Evolutionary conservation across 2,329 filamentous ascomycete species (phyloP).

Genomic region (Fusarium sp.): DNA sequence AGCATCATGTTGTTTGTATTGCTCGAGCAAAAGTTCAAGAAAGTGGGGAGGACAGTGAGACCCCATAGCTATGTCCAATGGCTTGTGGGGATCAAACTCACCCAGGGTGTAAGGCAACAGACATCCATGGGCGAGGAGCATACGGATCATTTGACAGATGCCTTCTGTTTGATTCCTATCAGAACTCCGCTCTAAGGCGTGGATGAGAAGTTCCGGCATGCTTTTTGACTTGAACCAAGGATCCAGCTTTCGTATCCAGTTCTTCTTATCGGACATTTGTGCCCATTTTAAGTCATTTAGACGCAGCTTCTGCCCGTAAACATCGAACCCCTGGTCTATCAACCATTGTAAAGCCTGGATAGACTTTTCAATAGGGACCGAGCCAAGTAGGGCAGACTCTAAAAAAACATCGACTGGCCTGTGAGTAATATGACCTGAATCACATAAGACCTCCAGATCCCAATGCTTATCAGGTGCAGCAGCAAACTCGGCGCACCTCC

Average conservation of each 20-base stretch:
- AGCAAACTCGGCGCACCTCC: not conserved
- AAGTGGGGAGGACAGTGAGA: not conserved
- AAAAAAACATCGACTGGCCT: not conserved
- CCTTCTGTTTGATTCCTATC: not conserved
- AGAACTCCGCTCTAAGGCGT: not conserved
- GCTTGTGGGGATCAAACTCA: not conserved
- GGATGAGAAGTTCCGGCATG: not conserved
- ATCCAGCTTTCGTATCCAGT: not conserved
- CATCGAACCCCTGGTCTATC: rapidly evolving
- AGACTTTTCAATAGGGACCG: no score
- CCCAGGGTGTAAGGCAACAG: not conserved
- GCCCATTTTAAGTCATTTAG: not conserved
- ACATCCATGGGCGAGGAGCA: not conserved
- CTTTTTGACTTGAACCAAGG: rapidly evolving
- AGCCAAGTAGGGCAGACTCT: not conserved
- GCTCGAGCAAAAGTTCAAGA: not conserved
- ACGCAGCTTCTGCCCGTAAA: not conserved
- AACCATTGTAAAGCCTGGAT: not conserved
- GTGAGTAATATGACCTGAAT: not conserved
- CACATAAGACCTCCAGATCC: not conserved
- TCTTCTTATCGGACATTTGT: rapidly evolving
- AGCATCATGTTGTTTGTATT: not conserved
- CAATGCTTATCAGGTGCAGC: not conserved
- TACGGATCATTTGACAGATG: conserved; percentile 1
- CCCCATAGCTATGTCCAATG: not conserved